Percentiles rank a stretch among this genome's conserved stretches.
Evolutionary conservation across 148 eudicot species (phyloP).

Genomic region (Fagopyrum esculentum): DNA sequence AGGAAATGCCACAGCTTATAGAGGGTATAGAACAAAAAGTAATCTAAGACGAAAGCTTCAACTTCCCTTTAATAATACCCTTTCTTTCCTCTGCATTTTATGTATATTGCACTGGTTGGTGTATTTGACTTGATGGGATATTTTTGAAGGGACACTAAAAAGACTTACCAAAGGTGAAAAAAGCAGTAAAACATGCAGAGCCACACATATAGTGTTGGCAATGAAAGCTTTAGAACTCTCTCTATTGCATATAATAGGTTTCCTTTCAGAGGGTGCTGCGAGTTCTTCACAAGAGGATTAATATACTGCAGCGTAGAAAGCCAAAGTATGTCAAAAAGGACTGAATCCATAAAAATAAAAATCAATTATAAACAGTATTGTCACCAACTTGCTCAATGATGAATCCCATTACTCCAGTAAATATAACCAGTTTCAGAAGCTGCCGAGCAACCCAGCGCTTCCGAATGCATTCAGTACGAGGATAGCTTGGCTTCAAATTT

Average conservation of each 20-base stretch:
- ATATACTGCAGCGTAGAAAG: constrained; percentile 55
- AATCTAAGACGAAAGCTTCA: neutral
- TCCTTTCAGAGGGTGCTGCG: constrained; percentile 90
- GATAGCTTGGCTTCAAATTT: constrained; percentile 71
- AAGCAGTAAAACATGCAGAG: constrained; percentile 98
- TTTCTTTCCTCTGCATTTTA: neutral
- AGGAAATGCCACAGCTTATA: neutral
- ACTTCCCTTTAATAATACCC: neutral
- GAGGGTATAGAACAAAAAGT: too few relatives aligned
- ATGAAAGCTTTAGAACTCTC: constrained; percentile 95
- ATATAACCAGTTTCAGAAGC: constrained; percentile 73
- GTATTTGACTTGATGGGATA: neutral
- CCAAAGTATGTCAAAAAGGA: constrained; percentile 16
- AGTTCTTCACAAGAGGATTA: constrained; percentile 84
- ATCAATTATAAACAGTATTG: constrained; percentile 7
- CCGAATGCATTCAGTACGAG: constrained; percentile 58
- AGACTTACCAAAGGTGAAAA: constrained; percentile 87
- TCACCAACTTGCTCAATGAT: constrained; percentile 72
- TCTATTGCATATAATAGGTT: constrained; percentile 84
- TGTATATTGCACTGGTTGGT: neutral
- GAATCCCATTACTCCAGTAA: constrained; percentile 97
- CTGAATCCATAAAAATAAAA: neutral
- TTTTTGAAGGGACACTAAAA: neutral
- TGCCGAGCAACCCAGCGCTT: constrained; percentile 91
- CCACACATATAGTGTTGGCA: constrained; percentile 95